Evolutionary conservation across 768 basidiomycete genomes (phyloP).

Genomic region (Phylloporus arenicola): DNA sequence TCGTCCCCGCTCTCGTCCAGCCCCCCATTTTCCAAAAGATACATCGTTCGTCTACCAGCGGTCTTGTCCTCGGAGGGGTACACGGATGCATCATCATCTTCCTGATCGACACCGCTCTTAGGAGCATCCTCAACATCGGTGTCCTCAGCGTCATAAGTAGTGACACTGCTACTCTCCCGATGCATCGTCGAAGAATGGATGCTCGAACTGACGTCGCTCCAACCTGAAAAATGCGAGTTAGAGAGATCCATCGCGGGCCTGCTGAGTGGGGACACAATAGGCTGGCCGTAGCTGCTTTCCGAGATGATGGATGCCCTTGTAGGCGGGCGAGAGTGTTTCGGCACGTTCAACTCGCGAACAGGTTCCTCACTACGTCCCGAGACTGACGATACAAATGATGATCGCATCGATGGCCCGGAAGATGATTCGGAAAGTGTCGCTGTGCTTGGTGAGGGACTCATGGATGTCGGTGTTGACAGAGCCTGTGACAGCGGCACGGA

Average conservation of each 20-base stretch:
- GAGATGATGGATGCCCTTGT: conserved; percentile 19
- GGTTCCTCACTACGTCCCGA: conserved; percentile 17
- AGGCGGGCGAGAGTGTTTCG: conserved; percentile 15
- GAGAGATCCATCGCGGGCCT: conserved; percentile 1
- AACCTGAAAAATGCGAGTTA: conserved; percentile 18
- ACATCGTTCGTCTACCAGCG: conserved; percentile 32
- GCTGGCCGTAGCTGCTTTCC: conserved; percentile 19
- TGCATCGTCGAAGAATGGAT: conserved; percentile 16
- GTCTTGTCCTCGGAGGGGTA: conserved; percentile 30
- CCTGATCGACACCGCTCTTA: conserved; percentile 13
- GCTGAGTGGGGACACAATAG: conserved; percentile 2
- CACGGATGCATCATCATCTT: conserved; percentile 27
- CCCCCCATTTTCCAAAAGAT: conserved; percentile 27
- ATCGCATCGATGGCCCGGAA: conserved; percentile 26
- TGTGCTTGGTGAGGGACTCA: conserved; percentile 19
- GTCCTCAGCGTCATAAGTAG: conserved; percentile 22
- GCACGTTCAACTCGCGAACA: conserved; percentile 4
- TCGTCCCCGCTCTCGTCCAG: conserved; percentile 20
- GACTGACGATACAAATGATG: conserved; percentile 15
- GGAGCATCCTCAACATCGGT: conserved; percentile 15
- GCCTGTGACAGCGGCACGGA: conserved; percentile 15
- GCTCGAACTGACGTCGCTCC: conserved; percentile 14
- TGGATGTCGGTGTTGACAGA: conserved; percentile 5
- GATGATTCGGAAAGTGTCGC: conserved; percentile 26
- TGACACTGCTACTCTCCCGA: conserved; percentile 13